A percentile compares a stretch with the other conserved stretches of the same genome.
Evolutionary conservation across 1,284 basidiomycete genomes (phyloP).

Genomic region (Cutaneotrichosporon sp.): DNA sequence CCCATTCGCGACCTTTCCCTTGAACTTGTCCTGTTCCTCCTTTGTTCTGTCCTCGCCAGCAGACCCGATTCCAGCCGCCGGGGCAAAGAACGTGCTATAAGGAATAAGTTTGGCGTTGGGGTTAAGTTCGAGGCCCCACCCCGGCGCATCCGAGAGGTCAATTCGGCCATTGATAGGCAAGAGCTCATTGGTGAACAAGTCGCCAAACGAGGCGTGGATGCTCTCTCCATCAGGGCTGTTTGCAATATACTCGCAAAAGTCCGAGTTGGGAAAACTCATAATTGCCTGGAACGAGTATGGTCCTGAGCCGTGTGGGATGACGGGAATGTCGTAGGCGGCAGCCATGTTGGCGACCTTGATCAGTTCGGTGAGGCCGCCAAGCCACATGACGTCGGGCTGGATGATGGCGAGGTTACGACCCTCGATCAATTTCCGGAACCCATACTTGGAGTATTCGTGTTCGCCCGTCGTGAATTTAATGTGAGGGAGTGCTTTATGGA

Average conservation of each 20-base stretch:
- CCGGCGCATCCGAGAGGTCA: conserved; percentile 55
- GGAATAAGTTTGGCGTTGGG: conserved; percentile 54
- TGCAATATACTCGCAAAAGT: conserved; percentile 56
- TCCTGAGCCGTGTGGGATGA: conserved; percentile 59
- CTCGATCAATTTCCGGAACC: conserved; percentile 60
- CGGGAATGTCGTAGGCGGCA: conserved; percentile 56
- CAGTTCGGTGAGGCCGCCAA: conserved; percentile 59
- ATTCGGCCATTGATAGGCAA: conserved; percentile 56
- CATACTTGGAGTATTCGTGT: conserved; percentile 59
- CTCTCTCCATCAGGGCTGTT: conserved; percentile 59
- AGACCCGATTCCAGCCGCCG: conserved; percentile 37
- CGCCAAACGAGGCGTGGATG: conserved; percentile 58
- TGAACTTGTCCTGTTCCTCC: conserved; percentile 22
- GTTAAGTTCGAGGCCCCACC: conserved; percentile 58
- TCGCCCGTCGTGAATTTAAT: conserved; percentile 61
- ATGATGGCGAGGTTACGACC: conserved; percentile 57
- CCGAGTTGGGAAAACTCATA: conserved; percentile 48
- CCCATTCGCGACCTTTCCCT: conserved; percentile 18
- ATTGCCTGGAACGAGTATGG: conserved; percentile 53
- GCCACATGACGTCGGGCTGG: conserved; percentile 59
- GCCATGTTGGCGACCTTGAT: conserved; percentile 56
- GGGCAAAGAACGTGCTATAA: conserved; percentile 45
- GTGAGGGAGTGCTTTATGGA: conserved; percentile 56
- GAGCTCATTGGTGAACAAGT: conserved; percentile 59
- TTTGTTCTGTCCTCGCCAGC: conserved; percentile 31